A percentile compares a stretch with the other conserved stretches of the same genome.
These are phyloP conservation scores for Peronospora farinosa DNA, from an alignment of 352 stramenopile genomes.

Conservation along the genomic window DNA sequence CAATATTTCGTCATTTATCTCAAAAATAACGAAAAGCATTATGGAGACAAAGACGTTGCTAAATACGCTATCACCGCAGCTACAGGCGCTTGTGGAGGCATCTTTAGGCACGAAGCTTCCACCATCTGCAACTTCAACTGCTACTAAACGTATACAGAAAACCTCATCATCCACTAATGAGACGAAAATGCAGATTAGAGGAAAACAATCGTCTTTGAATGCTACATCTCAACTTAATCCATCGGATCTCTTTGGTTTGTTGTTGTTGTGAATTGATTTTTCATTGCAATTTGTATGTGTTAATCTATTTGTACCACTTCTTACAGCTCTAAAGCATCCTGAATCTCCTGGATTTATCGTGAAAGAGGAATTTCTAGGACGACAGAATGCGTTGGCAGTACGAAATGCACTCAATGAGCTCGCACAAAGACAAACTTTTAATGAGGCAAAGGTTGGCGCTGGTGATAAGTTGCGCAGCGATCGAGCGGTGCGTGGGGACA, in stretches of 20 bases:
- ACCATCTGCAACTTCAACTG: neutral
- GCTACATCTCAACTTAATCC: constrained; percentile 37
- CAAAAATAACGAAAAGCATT: neutral
- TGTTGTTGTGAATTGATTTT: neutral
- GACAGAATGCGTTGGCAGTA: constrained; percentile 25
- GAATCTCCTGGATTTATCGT: constrained; percentile 53
- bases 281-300: neutral
- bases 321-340: constrained; percentile 37
- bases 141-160: neutral
- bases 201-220: neutral
- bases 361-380: constrained; percentile 44
- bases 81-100: constrained; percentile 56
- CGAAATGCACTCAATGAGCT: constrained; percentile 36
- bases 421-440: constrained; percentile 27
- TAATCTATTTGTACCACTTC: neutral
- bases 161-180: neutral
- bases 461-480: constrained; percentile 40
- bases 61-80: constrained; percentile 51
- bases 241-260: constrained; percentile 53
- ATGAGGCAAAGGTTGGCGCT: constrained; percentile 43
- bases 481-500: constrained; percentile 45
- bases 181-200: neutral
- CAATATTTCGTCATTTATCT: too few species aligned
- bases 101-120: constrained; percentile 43
- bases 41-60: constrained; percentile 35